Evolutionary conservation across 2,329 filamentous ascomycete species (phyloP).

Genomic region (Arthrobotrys conoides): DNA sequence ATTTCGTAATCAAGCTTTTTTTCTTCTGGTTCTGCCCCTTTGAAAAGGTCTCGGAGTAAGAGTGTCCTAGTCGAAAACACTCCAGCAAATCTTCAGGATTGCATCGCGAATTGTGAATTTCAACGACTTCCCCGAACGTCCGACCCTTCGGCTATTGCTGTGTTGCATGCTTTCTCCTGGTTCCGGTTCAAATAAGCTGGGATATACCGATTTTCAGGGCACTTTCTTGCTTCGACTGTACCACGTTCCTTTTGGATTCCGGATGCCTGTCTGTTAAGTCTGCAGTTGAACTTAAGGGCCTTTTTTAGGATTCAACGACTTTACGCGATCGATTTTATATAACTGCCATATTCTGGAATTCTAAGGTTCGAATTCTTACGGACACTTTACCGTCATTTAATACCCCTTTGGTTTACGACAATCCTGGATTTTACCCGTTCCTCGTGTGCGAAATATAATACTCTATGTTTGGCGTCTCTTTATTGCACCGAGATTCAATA

Average conservation of each 20-base stretch:
- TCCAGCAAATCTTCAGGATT: not conserved
- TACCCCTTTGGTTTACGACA: not conserved
- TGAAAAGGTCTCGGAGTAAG: constrained; percentile 6
- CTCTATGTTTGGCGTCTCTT: constrained; percentile 30
- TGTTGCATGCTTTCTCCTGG: constrained; percentile 23
- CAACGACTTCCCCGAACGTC: constrained; percentile 14
- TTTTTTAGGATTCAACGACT: constrained; percentile 4
- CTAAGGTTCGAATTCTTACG: not conserved
- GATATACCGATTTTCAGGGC: constrained; percentile 37
- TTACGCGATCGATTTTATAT: not conserved
- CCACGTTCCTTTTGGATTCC: constrained; percentile 36
- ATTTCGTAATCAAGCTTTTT: constrained; percentile 33
- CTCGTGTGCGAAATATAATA: constrained; percentile 4
- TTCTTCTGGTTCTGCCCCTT: constrained; percentile 23
- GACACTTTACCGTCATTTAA: not conserved
- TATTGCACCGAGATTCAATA: constrained; percentile 25
- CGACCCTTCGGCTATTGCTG: constrained; percentile 30
- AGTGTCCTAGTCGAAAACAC: not conserved
- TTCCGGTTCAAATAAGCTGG: constrained; percentile 17
- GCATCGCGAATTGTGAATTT: constrained; percentile 14
- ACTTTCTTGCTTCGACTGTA: constrained; percentile 14
- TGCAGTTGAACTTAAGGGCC: not conserved
- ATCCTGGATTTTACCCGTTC: constrained; percentile 16
- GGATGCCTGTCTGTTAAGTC: constrained; percentile 19
- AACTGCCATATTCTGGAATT: not conserved